Percentiles rank a stretch among this genome's conserved stretches.
phyloP scores from a whole-genome alignment of 345 rosid species.

The Salix suchowensis region DNA sequence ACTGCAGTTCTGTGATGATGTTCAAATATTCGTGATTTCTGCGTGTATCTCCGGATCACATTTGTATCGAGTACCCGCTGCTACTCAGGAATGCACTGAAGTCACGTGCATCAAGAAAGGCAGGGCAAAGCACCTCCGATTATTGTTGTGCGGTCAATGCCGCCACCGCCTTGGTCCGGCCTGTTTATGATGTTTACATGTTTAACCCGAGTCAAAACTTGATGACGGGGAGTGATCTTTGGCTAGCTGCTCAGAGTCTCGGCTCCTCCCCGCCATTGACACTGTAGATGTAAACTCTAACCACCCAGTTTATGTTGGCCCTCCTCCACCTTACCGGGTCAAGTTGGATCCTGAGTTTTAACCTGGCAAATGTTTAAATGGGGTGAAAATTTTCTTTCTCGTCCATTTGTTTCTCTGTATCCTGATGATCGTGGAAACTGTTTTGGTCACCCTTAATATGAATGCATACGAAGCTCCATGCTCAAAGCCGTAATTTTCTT shows the following conservation, averaged over 20 bases:
- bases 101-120: not conserved
- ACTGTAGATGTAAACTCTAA: constrained; percentile 6
- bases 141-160: not conserved
- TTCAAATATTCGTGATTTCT: not conserved
- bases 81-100: not conserved
- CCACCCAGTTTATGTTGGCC: not conserved
- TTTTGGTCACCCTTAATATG: not conserved
- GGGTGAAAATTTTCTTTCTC: not conserved
- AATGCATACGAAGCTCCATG: not conserved
- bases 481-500: not conserved
- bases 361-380: not conserved
- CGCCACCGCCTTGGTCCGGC: not conserved
- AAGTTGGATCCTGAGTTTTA: not conserved
- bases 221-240: not conserved
- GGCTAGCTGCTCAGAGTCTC: not conserved
- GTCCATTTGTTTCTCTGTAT: not conserved
- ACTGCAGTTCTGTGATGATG: constrained; percentile 8
- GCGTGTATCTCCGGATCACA: not conserved
- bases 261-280: not conserved
- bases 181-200: not conserved
- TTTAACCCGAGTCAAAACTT: not conserved
- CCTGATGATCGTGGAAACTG: not conserved
- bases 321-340: not conserved
- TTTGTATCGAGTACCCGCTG: not conserved
- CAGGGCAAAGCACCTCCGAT: not conserved